Evolutionary conservation across 2,329 filamentous ascomycete genomes (phyloP), one percentile per base, ranked within the genome.

Genomic region (Aspergillus eucalypticola): DNA sequence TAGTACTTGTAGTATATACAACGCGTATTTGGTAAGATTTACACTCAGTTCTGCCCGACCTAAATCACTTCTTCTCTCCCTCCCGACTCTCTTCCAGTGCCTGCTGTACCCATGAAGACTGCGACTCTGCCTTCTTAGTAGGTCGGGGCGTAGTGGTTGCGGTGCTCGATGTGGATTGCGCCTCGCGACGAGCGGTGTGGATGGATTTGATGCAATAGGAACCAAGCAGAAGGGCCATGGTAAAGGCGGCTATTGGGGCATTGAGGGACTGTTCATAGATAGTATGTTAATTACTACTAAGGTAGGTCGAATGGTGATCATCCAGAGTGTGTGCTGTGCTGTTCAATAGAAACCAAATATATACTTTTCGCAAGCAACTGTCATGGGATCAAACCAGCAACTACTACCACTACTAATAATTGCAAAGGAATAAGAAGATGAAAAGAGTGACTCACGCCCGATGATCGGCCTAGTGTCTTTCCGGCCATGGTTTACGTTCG

Each of bases 151-250:
- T 38, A 82, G 51, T 8, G 19, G 46, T 44, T 49, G 25, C 29
- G 46, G 46, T n/a, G 29, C 15, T 50, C 13, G 54, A 13, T 1
- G 60, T 49, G 56, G 86, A 83, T 62, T 86, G 81, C 0, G 87
- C 87, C 64, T 90, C 89, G 50, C 83, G 79, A 66, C 89, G 88
- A 2, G 88, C 88, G 23, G 86, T 84, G 61, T 83, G 80, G 63
- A 90, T 90, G 23, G 84, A 87, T 8, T 83, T 88, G 54, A 88
- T 78, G 27, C 86, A 81, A 74, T 90, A 90, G 42, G 76, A 74
- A 72, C 84, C 85, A 32, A 87, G 80, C 21, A 88, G 70, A 52
- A 82, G 73, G 15, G 85, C 86, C 85, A 88, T 87, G 13, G 83
- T 83, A 64, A 86, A 79, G 25, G 85, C 85, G n/a, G 84, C 85